A percentile compares a stretch with the other conserved stretches of the same genome.
Conservation (phyloP, 2,329 filamentous ascomycete genomes). For the Paraphoma sp. region DNA sequence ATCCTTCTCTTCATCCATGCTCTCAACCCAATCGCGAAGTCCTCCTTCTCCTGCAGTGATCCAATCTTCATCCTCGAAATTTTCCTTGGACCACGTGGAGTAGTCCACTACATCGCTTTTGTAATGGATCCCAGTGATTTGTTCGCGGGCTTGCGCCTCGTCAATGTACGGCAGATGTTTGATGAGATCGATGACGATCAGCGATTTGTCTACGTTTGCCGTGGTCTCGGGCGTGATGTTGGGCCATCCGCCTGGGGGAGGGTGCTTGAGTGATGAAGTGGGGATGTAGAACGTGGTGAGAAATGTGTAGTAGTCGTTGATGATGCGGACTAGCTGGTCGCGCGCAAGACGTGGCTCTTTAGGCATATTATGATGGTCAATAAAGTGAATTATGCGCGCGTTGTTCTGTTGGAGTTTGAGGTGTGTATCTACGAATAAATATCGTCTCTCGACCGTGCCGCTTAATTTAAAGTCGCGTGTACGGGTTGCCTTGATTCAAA, state of each 20-base stretch:
- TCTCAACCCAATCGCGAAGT: not conserved
- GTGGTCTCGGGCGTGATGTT: constrained; percentile 9
- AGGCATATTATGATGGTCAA: too few relatives aligned
- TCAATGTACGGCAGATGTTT: constrained; percentile 15
- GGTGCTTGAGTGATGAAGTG: constrained; percentile 5
- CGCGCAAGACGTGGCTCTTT: not conserved
- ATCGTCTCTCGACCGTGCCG: too few relatives aligned
- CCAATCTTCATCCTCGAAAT: not conserved
- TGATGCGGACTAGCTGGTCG: constrained; percentile 7
- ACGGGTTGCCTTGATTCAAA: too few relatives aligned
- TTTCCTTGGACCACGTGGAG: not conserved
- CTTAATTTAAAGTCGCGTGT: too few relatives aligned
- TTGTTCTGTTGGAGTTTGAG: too few relatives aligned
- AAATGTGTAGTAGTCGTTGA: constrained; percentile 16
- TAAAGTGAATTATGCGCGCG: too few relatives aligned
- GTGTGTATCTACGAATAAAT: too few relatives aligned
- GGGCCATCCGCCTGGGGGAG: constrained; percentile 14
- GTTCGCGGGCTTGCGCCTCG: not conserved
- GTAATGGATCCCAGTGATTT: not conserved
- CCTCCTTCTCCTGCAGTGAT: not conserved
- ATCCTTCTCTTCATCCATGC: not conserved
- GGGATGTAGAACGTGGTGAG: constrained; percentile 14
- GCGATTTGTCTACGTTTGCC: not conserved
- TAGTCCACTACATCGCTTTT: not conserved
- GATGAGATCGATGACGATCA: constrained; percentile 12